Evolutionary conservation across 345 rosid genomes (phyloP).

Genomic region (Balakata baccata): DNA sequence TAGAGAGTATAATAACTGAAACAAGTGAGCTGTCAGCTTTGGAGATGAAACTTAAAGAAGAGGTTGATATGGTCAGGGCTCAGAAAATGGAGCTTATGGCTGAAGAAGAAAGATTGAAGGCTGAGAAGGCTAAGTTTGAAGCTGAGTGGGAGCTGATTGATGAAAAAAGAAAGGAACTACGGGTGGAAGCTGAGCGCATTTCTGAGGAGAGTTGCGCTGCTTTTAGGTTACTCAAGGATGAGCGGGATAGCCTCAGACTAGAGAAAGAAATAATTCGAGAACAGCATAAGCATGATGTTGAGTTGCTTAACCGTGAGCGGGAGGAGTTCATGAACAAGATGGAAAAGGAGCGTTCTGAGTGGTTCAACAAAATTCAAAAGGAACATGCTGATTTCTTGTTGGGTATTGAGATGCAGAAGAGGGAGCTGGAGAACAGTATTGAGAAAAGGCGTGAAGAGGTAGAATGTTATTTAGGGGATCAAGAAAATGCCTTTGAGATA

Average conservation of each 20-base stretch:
- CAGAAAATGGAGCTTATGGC: conserved; percentile 66
- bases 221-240: conserved; percentile 70
- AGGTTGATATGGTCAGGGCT: conserved; percentile 75
- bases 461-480: conserved; percentile 63
- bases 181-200: conserved; percentile 52
- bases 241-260: conserved; percentile 60
- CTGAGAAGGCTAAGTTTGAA: conserved; percentile 82
- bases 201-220: conserved; percentile 61
- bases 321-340: conserved; percentile 81
- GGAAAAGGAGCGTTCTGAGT: conserved; percentile 74
- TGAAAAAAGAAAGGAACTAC: conserved; percentile 77
- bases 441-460: conserved; percentile 78
- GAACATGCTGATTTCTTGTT: conserved; percentile 77
- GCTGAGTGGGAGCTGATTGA: conserved; percentile 93
- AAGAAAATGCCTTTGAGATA: conserved; percentile 72
- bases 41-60: conserved; percentile 89
- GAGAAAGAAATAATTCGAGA: conserved; percentile 70
- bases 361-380: conserved; percentile 75
- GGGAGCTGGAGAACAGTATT: conserved; percentile 71
- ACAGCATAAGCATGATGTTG: conserved; percentile 58
- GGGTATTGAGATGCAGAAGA: conserved; percentile 79
- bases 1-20: conserved; percentile 76
- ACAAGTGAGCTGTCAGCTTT: conserved; percentile 64
- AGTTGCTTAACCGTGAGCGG: conserved; percentile 61
- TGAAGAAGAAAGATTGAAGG: conserved; percentile 73